Percentiles rank a stretch among this genome's conserved stretches.
Evolutionary conservation across 306 rosid species (phyloP).

Genomic region (Ormosia emarginata): DNA sequence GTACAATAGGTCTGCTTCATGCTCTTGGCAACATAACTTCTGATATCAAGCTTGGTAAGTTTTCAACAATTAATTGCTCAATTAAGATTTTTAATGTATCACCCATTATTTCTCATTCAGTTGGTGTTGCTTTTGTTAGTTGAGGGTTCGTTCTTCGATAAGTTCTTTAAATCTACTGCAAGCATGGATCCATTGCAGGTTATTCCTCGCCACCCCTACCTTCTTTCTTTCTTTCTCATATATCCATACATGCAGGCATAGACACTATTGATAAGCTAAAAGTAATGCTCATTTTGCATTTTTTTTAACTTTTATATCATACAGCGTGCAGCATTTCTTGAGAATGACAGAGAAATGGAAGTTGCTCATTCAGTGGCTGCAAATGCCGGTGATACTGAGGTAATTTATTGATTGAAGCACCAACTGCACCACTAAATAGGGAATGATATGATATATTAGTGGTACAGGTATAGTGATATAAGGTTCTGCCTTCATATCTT

Average conservation of each 20-base stretch:
- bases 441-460: not conserved
- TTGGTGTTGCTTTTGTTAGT: slow-evolving; percentile 38
- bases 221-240: not conserved
- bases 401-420: slow-evolving; percentile 15
- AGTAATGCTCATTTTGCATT: slow-evolving; percentile 4
- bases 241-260: not conserved
- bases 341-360: slow-evolving; percentile 86
- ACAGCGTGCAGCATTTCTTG: slow-evolving; percentile 87
- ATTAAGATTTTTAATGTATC: not conserved
- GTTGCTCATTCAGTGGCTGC: slow-evolving; percentile 93
- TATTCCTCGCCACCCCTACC: slow-evolving; percentile 8
- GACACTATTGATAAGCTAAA: not conserved
- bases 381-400: slow-evolving; percentile 86
- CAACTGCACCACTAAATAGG: not conserved
- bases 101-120: not conserved
- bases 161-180: slow-evolving; percentile 76
- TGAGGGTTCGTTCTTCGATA: slow-evolving; percentile 83
- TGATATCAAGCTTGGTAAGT: slow-evolving; percentile 70
- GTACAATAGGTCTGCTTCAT: slow-evolving; percentile 95
- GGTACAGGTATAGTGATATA: not conserved
- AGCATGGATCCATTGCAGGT: slow-evolving; percentile 82
- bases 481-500: not conserved
- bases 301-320: not conserved
- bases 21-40: slow-evolving; percentile 85
- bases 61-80: not conserved